Conservation (phyloP, 257 asterid species). For the Thymus mandschuricus region DNA sequence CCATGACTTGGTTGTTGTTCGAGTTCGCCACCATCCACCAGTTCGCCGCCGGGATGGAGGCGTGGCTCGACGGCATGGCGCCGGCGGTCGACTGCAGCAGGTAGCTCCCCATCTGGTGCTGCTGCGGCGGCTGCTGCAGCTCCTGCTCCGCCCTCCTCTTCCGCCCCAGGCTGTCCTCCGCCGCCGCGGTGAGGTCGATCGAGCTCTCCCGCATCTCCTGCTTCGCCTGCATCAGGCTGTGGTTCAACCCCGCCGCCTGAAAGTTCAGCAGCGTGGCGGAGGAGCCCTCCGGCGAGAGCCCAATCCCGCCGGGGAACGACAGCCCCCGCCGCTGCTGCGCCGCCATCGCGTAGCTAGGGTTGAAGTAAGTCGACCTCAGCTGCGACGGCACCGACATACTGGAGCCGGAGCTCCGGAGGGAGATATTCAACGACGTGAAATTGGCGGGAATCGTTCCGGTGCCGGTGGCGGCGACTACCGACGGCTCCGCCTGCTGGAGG, state of each 20-base stretch:
- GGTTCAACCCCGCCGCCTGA: slow-evolving; percentile 56
- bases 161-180: slow-evolving; percentile 51
- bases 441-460: slow-evolving; percentile 98
- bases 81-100: slow-evolving; percentile 71
- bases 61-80: slow-evolving; percentile 70
- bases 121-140: slow-evolving; percentile 45
- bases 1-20: slow-evolving; percentile 59
- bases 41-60: slow-evolving; percentile 84
- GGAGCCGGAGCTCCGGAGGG: slow-evolving; percentile 87
- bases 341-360: slow-evolving; percentile 59
- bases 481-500: slow-evolving; percentile 94
- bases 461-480: slow-evolving; percentile 95
- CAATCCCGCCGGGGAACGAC: slow-evolving; percentile 63
- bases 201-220: slow-evolving; percentile 59
- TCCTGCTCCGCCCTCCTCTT: slow-evolving; percentile 72
- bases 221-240: slow-evolving; percentile 61
- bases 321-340: slow-evolving; percentile 58
- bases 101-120: slow-evolving; percentile 70
- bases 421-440: slow-evolving; percentile 83
- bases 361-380: slow-evolving; percentile 71
- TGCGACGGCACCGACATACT: slow-evolving; percentile 96
- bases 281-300: slow-evolving; percentile 59
- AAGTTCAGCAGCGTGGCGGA: slow-evolving; percentile 65
- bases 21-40: slow-evolving; percentile 94
- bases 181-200: slow-evolving; percentile 51